phyloP scores from a whole-genome alignment of 1,139 yeast species.

The Geotrichum fermentans region DNA sequence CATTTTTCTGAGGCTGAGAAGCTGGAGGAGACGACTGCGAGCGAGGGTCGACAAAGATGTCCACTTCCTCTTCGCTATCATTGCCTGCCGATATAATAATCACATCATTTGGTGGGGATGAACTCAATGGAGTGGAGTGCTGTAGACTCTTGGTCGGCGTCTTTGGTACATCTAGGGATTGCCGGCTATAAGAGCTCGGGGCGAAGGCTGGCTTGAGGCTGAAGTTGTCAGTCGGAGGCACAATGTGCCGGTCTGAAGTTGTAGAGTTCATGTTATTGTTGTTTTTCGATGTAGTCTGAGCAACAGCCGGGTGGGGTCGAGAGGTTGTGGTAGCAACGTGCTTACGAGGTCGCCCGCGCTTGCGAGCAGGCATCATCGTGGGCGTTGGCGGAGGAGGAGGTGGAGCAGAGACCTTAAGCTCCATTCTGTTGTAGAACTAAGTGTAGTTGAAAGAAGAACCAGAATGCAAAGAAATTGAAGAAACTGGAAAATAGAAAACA shows the following conservation, averaged over 20 bases:
- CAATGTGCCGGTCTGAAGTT: too few species aligned
- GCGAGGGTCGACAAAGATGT: slow-evolving; percentile 3
- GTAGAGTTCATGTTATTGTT: not conserved
- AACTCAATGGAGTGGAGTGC: slow-evolving; percentile 4
- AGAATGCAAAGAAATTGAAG: not conserved
- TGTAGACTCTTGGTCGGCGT: not conserved
- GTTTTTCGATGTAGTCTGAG: not conserved
- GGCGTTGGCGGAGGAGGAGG: not conserved
- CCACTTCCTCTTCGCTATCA: not conserved
- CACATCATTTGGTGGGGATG: slow-evolving; percentile 5
- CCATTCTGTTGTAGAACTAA: not conserved
- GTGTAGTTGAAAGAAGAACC: not conserved
- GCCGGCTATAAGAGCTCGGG: too few species aligned
- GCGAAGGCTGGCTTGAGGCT: too few species aligned
- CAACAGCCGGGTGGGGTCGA: not conserved
- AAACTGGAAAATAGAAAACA: not conserved
- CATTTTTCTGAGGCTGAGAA: not conserved
- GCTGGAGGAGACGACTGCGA: not conserved
- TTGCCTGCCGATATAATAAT: not conserved
- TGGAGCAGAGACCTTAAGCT: not conserved
- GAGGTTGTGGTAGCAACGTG: not conserved
- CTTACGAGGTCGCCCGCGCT: slow-evolving; percentile 1
- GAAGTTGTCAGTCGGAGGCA: too few species aligned
- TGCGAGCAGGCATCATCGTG: not conserved
- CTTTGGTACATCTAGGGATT: too few species aligned